Conservation (phyloP, 1,284 basidiomycete species). For the Puccinia coronata region DNA sequence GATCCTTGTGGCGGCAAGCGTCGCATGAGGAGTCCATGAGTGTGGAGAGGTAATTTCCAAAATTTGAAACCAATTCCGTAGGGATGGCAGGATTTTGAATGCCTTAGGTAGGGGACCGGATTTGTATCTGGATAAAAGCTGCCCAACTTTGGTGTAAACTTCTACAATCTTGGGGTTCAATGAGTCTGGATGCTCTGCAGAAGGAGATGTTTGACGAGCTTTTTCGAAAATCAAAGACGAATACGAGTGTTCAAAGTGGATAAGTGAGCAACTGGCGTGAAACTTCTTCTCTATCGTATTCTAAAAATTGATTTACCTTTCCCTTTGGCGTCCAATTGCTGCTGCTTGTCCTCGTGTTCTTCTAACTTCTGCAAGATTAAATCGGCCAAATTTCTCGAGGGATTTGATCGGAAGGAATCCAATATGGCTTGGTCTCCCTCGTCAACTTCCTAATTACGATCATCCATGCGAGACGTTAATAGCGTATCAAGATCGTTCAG, state of each 20-base stretch:
- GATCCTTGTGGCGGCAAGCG: constrained; percentile 88
- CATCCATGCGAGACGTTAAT: neutral
- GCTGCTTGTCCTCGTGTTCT: constrained; percentile 62
- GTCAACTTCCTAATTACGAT: constrained; percentile 73
- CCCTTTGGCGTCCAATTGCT: constrained; percentile 8
- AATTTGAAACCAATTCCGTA: constrained; percentile 93
- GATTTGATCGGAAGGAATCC: constrained; percentile 73
- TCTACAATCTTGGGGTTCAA: constrained; percentile 94
- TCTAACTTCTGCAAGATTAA: constrained; percentile 90
- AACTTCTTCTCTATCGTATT: constrained; percentile 58
- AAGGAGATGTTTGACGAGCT: constrained; percentile 29
- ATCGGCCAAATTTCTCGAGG: constrained; percentile 85
- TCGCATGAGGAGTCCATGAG: constrained; percentile 93
- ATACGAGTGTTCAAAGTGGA: constrained; percentile 59
- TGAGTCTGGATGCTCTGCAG: neutral
- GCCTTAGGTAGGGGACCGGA: constrained; percentile 94
- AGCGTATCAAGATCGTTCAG: neutral
- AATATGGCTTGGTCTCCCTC: constrained; percentile 79
- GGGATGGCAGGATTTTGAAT: constrained; percentile 96
- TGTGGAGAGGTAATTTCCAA: constrained; percentile 89
- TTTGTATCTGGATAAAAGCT: constrained; percentile 84
- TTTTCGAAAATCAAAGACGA: neutral
- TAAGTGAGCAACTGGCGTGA: constrained; percentile 53
- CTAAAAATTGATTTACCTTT: constrained; percentile 60
- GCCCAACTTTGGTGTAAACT: constrained; percentile 88